Conservation (phyloP, 2,329 filamentous ascomycete species). For the Podosphaera xanthii region DNA sequence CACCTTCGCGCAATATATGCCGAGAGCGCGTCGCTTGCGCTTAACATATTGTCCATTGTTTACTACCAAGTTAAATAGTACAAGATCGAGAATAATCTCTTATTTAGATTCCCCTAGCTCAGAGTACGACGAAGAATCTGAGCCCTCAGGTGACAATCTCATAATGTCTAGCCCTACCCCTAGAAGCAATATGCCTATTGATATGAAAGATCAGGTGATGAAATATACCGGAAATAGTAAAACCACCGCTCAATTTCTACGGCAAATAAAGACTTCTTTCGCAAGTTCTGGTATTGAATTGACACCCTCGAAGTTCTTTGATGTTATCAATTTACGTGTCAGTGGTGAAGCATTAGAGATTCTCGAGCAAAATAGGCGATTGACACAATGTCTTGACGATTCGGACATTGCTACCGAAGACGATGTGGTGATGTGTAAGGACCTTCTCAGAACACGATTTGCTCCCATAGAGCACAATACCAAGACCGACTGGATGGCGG, state of each 20-base stretch:
- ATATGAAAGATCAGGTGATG: background rate
- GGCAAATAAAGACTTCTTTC: background rate
- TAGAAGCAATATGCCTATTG: background rate
- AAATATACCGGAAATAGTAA: background rate
- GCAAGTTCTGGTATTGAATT: background rate
- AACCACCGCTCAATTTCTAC: background rate
- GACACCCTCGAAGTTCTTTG: background rate
- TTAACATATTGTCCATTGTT: too few species aligned
- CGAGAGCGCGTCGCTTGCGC: too few species aligned
- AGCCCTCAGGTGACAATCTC: background rate
- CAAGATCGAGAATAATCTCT: background rate
- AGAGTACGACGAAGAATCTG: background rate
- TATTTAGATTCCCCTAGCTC: background rate
- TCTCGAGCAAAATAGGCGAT: background rate
- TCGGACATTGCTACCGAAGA: background rate
- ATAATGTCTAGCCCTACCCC: background rate
- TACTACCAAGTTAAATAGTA: too few species aligned
- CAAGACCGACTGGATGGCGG: slow-evolving; percentile 98
- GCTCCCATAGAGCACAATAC: slow-evolving; percentile 20
- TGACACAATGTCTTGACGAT: background rate
- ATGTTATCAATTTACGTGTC: background rate
- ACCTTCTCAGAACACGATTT: slow-evolving; percentile 12
- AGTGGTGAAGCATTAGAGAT: background rate
- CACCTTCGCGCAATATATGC: background rate
- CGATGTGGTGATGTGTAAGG: background rate